Base-by-base conservation (phyloP, 495 filamentous ascomycete species). In the Hypoxylon lienhwacheense region DNA sequence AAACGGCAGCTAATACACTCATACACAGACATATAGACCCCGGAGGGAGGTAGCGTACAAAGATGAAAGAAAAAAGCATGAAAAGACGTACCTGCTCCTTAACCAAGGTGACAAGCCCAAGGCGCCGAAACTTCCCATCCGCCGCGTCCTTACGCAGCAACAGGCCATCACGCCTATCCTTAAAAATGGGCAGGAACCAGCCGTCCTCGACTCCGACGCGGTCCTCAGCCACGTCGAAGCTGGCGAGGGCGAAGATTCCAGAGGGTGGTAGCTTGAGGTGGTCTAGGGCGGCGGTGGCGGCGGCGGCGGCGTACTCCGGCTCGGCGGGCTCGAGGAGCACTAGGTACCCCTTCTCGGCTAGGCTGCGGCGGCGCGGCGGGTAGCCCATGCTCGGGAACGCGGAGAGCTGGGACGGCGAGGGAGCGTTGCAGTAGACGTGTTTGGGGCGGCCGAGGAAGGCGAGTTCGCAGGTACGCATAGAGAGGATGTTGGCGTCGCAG, bases 1-100 rank as follows among this genome's bases (percentile, higher is more conserved):
- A n/a, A n/a, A n/a, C n/a, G n/a, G n/a, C n/a, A n/a, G n/a, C n/a
- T n/a, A n/a, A n/a, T n/a, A n/a, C n/a, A n/a, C n/a, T n/a, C n/a
- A n/a, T n/a, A n/a, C n/a, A n/a, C n/a, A n/a, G n/a, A n/a, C n/a
- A n/a, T n/a, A n/a, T n/a, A n/a, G n/a, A n/a, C n/a, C n/a, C n/a
- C n/a, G n/a, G n/a, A n/a, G n/a, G n/a, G n/a, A n/a, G n/a, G n/a
- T n/a, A n/a, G n/a, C n/a, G n/a, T n/a, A n/a, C n/a, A n/a, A n/a
- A n/a, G n/a, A n/a, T n/a, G n/a, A n/a, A n/a, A n/a, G n/a, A n/a
- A n/a, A n/a, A n/a, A n/a, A n/a, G n/a, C n/a, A n/a, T n/a, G n/a
- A n/a, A n/a, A n/a, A n/a, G n/a, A 47, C 46, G n/a, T 43, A 61
- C 57, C 57, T 61, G 26, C 19, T 55, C 46, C 17, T 33, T 55